Evolutionary conservation across 1,284 basidiomycete species (phyloP).

Genomic region (Athelia sp.): DNA sequence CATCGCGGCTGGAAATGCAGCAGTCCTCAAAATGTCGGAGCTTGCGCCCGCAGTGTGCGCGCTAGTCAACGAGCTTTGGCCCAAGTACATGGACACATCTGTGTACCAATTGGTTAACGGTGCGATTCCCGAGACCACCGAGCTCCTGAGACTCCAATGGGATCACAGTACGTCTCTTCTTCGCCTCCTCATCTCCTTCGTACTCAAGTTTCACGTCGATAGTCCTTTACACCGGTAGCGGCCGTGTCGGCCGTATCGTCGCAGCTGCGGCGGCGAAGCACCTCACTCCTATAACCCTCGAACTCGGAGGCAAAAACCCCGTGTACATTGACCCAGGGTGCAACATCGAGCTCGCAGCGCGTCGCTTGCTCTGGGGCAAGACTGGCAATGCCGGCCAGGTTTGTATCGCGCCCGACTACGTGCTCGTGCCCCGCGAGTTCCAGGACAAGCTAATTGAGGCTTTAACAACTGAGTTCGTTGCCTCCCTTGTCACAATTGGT

Average conservation of each 20-base stretch:
- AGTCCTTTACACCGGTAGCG: slow-evolving; percentile 27
- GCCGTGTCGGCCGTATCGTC: slow-evolving; percentile 43
- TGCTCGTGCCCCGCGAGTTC: slow-evolving; percentile 62
- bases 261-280: slow-evolving; percentile 50
- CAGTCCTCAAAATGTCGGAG: slow-evolving; percentile 58
- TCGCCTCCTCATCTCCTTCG: too few species aligned
- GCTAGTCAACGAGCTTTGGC: slow-evolving; percentile 46
- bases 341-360: slow-evolving; percentile 54
- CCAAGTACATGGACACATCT: slow-evolving; percentile 52
- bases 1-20: slow-evolving; percentile 50
- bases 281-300: slow-evolving; percentile 47
- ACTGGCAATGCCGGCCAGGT: slow-evolving; percentile 72
- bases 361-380: slow-evolving; percentile 79
- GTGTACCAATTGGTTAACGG: slow-evolving; percentile 47
- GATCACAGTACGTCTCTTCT: slow-evolving; percentile 32
- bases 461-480: slow-evolving; percentile 38
- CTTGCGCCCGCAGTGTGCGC: slow-evolving; percentile 41
- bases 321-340: slow-evolving; percentile 56
- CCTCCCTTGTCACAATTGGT: too few species aligned
- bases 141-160: slow-evolving; percentile 48
- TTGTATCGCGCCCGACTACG: slow-evolving; percentile 76
- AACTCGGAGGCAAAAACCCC: slow-evolving; percentile 19
- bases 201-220: too few species aligned
- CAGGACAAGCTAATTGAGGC: slow-evolving; percentile 62
- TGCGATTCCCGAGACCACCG: slow-evolving; percentile 40